Conservation (phyloP, 805 yeast genomes). For the Starmerella floris region DNA sequence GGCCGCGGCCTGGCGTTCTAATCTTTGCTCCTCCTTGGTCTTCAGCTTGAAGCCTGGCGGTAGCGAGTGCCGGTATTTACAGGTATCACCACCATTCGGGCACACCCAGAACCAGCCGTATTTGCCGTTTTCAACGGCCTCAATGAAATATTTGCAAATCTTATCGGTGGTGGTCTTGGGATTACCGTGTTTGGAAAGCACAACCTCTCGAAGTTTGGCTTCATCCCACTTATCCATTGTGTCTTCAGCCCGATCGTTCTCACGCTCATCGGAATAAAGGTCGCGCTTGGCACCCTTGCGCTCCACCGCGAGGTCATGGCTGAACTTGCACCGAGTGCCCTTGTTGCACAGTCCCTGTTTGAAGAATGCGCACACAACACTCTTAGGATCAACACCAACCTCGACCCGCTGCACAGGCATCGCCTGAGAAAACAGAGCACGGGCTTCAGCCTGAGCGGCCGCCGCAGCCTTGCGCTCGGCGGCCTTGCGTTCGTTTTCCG, state of each 20-base stretch:
- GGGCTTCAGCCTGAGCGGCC: slow-evolving; percentile 76
- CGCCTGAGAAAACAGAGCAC: slow-evolving; percentile 53
- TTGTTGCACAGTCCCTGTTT: slow-evolving; percentile 69
- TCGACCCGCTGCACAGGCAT: slow-evolving; percentile 74
- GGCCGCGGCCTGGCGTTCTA: slow-evolving; percentile 75
- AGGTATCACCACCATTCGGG: slow-evolving; percentile 83
- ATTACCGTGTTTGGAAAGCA: slow-evolving; percentile 86
- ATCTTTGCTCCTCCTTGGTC: slow-evolving; percentile 87
- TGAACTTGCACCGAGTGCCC: slow-evolving; percentile 65
- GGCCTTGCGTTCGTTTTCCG: slow-evolving; percentile 49
- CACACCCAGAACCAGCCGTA: slow-evolving; percentile 99
- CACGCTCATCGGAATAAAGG: slow-evolving; percentile 77
- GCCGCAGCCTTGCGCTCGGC: slow-evolving; percentile 87
- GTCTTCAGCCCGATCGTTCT: slow-evolving; percentile 48
- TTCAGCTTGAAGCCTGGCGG: slow-evolving; percentile 95
- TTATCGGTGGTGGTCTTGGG: slow-evolving; percentile 87
- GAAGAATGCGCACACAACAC: slow-evolving; percentile 80
- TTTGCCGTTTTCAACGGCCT: slow-evolving; percentile 92
- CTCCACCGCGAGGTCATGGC: slow-evolving; percentile 76
- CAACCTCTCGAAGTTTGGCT: slow-evolving; percentile 77
- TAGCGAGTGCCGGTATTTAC: slow-evolving; percentile 88
- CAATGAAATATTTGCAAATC: slow-evolving; percentile 86
- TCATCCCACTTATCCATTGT: slow-evolving; percentile 97
- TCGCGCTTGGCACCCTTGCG: slow-evolving; percentile 84
- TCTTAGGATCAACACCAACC: slow-evolving; percentile 94